These are phyloP conservation scores for Nicotiana tomentosiformis DNA, from an alignment of 257 asterid species.

Conservation along the genomic window DNA sequence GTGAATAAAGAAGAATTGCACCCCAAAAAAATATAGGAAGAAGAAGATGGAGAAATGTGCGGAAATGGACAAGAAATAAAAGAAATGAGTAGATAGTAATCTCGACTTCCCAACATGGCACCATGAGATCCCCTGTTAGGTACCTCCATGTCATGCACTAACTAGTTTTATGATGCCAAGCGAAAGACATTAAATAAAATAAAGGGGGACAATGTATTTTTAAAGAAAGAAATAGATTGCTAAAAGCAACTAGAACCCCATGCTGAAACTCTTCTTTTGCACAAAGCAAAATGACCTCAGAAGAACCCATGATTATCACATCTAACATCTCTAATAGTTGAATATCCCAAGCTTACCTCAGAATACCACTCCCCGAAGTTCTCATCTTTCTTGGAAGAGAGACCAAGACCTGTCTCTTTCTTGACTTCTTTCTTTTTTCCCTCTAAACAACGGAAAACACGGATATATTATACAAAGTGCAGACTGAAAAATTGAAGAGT, in stretches of 20 bases:
- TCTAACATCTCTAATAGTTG: not conserved
- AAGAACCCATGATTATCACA: not conserved
- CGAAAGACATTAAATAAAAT: not conserved
- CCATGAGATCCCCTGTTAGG: not conserved
- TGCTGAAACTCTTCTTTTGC: not conserved
- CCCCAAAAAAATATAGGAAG: not conserved
- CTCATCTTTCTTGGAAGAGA: constrained; percentile 80
- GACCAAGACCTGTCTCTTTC: constrained; percentile 95
- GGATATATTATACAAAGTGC: not conserved
- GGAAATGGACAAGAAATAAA: too few species aligned
- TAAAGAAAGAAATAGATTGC: not conserved
- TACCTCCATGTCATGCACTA: not conserved
- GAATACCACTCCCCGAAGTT: constrained; percentile 99
- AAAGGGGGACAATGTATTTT: too few species aligned
- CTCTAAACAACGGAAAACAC: constrained; percentile 32
- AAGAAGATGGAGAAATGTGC: not conserved
- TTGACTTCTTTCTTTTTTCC: constrained; percentile 87
- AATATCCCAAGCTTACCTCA: constrained; percentile 50
- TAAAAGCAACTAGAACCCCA: not conserved
- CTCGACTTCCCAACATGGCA: not conserved
- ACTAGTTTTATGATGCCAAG: not conserved
- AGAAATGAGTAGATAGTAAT: not conserved
- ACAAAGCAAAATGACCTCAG: not conserved
- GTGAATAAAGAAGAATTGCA: not conserved
- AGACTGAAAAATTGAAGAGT: not conserved